Evolutionary conservation across 805 yeast genomes (phyloP).

Genomic region (Candida sonorensis): DNA sequence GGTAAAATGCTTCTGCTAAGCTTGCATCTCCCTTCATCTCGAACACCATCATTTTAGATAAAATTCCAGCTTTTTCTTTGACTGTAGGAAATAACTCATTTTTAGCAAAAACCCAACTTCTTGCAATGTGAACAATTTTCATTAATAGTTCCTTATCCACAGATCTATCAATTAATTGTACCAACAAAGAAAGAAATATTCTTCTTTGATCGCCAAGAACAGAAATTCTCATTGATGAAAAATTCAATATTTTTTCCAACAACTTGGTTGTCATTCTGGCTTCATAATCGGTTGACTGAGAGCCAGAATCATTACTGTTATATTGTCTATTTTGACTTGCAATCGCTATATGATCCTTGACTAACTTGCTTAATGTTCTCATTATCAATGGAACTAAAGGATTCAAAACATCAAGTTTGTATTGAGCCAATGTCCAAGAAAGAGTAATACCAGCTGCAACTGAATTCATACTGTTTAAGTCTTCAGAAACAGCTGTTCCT

Average conservation of each 20-base stretch:
- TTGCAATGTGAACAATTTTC: conserved; percentile 70
- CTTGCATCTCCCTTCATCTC: conserved; percentile 83
- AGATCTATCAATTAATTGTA: conserved; percentile 86
- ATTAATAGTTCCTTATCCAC: conserved; percentile 67
- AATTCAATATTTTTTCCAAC: conserved; percentile 66
- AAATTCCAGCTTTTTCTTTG: conserved; percentile 91
- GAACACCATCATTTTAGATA: conserved; percentile 89
- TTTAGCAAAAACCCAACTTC: conserved; percentile 84
- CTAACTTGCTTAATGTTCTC: conserved; percentile 82
- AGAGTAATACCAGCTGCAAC: conserved; percentile 82
- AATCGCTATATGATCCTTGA: conserved; percentile 75
- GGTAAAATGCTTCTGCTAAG: conserved; percentile 70
- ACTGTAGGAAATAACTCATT: conserved; percentile 86
- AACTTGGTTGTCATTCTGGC: conserved; percentile 73
- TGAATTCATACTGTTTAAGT: conserved; percentile 61
- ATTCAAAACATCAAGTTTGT: conserved; percentile 68
- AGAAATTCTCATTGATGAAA: conserved; percentile 76
- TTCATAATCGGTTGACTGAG: conserved; percentile 48
- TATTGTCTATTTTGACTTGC: conserved; percentile 40
- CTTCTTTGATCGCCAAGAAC: conserved; percentile 91
- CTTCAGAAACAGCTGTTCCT: conserved; percentile 69
- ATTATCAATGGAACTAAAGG: conserved; percentile 68
- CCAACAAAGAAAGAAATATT: conserved; percentile 75
- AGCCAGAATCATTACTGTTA: conserved; percentile 12
- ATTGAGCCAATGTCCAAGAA: conserved; percentile 74